A percentile compares a stretch with the other conserved stretches of the same genome.
Evolutionary conservation across 208 protist genomes (phyloP).

Genomic region (Trypanosomatidae sp.): DNA sequence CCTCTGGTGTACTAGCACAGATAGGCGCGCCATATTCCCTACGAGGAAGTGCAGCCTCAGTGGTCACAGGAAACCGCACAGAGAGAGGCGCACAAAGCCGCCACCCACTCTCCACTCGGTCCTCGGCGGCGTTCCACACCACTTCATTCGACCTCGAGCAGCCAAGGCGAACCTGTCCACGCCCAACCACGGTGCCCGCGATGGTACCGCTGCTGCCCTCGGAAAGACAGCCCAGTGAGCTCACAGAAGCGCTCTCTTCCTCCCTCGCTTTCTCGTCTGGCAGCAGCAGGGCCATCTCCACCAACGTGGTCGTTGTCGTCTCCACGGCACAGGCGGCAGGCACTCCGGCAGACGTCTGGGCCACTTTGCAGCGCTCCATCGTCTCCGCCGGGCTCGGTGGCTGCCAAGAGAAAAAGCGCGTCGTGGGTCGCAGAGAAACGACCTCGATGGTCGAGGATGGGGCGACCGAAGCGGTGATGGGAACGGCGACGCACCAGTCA

Average conservation of each 20-base stretch:
- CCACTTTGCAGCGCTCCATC: neutral
- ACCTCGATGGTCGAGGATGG: neutral
- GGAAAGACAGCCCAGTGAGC: neutral
- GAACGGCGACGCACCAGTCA: neutral
- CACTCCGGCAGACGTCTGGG: neutral
- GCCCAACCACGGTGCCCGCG: conserved; percentile 12
- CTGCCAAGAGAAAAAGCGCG: conserved; percentile 21
- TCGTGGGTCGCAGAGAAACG: conserved; percentile 10
- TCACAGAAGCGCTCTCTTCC: neutral
- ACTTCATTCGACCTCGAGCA: neutral
- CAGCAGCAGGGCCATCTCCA: conserved; percentile 15
- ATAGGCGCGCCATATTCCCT: neutral
- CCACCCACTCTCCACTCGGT: conserved; percentile 19
- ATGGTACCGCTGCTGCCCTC: neutral
- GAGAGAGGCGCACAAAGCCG: conserved; percentile 15
- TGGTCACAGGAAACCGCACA: conserved; percentile 6
- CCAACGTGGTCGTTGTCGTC: neutral
- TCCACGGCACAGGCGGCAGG: neutral
- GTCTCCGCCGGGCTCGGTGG: neutral
- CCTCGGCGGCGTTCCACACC: conserved; percentile 14
- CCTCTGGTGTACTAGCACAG: neutral
- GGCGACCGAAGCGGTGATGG: neutral
- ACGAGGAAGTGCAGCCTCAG: neutral
- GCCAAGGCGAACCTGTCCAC: neutral
- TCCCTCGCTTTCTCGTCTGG: neutral